phyloP scores from a whole-genome alignment of 148 eudicot genomes.

The Rhododendron ferrugineum region DNA sequence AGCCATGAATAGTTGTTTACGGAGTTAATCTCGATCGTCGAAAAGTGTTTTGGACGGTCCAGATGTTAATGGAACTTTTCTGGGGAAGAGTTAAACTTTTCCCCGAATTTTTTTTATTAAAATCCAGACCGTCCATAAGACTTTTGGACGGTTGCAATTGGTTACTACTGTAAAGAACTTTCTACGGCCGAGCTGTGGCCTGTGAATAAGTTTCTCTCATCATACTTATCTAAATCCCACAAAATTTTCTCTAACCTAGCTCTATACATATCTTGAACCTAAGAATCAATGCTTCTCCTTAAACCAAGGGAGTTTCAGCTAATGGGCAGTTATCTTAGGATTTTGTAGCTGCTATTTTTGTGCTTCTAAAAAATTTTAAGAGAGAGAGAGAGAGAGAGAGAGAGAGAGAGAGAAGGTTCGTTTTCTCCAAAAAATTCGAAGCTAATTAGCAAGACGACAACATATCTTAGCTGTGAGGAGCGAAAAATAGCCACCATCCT shows the following conservation, averaged over 20 bases:
- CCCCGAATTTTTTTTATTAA: too few species aligned
- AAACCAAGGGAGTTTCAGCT: background rate
- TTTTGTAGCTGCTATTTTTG: background rate
- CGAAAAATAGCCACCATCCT: background rate
- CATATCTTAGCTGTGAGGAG: background rate
- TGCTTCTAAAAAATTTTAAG: background rate
- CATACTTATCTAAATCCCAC: background rate
- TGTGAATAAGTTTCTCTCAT: background rate
- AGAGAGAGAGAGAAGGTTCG: background rate
- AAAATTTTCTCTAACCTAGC: background rate
- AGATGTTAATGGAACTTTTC: too few species aligned
- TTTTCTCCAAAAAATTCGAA: background rate
- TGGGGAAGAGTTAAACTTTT: too few species aligned
- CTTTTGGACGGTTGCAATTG: too few species aligned
- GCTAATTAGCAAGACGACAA: background rate
- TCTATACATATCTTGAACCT: background rate
- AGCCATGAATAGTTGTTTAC: too few species aligned
- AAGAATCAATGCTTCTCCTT: background rate
- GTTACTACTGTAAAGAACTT: too few species aligned
- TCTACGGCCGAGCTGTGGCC: too few species aligned
- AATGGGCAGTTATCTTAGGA: background rate
- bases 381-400: background rate
- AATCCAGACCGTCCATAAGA: too few species aligned
- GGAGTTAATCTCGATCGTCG: fast-evolving
- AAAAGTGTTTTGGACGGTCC: too few species aligned